Evolutionary conservation across 495 filamentous ascomycete genomes (phyloP).

Genomic region (Penicillium manginii): DNA sequence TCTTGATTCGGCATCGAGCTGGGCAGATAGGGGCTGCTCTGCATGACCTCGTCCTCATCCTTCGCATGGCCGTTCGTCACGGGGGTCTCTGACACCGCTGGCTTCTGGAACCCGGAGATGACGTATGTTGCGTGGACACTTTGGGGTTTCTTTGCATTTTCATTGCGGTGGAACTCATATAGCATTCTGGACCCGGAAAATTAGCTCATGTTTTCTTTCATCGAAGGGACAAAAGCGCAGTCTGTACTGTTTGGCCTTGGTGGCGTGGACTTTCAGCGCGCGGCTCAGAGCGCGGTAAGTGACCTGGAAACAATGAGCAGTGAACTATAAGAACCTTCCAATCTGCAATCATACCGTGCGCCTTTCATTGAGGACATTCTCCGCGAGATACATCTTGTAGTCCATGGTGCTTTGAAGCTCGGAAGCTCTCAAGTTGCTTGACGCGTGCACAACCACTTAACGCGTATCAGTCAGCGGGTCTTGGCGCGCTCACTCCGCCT

Average conservation of each 20-base stretch:
- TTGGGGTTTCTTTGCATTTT: slow-evolving; percentile 76
- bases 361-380: slow-evolving; percentile 75
- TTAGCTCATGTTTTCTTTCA: slow-evolving; percentile 5
- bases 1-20: slow-evolving; percentile 62
- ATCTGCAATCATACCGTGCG: slow-evolving; percentile 56
- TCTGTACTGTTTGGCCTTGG: slow-evolving; percentile 76
- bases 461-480: slow-evolving; percentile 56
- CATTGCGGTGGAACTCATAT: slow-evolving; percentile 79
- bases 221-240: background rate
- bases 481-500: slow-evolving; percentile 36
- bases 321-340: background rate
- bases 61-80: slow-evolving; percentile 39
- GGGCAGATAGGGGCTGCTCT: slow-evolving; percentile 66
- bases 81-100: slow-evolving; percentile 29
- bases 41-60: slow-evolving; percentile 75
- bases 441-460: slow-evolving; percentile 53
- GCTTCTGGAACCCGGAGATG: slow-evolving; percentile 63
- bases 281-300: slow-evolving; percentile 84
- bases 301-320: slow-evolving; percentile 55
- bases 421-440: slow-evolving; percentile 19
- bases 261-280: slow-evolving; percentile 78
- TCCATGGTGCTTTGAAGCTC: slow-evolving; percentile 38
- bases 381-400: slow-evolving; percentile 72
- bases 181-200: slow-evolving; percentile 67
- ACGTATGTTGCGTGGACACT: slow-evolving; percentile 88